phyloP scores from a whole-genome alignment of 2,329 filamentous ascomycete species.

The Aciculosporium take region DNA sequence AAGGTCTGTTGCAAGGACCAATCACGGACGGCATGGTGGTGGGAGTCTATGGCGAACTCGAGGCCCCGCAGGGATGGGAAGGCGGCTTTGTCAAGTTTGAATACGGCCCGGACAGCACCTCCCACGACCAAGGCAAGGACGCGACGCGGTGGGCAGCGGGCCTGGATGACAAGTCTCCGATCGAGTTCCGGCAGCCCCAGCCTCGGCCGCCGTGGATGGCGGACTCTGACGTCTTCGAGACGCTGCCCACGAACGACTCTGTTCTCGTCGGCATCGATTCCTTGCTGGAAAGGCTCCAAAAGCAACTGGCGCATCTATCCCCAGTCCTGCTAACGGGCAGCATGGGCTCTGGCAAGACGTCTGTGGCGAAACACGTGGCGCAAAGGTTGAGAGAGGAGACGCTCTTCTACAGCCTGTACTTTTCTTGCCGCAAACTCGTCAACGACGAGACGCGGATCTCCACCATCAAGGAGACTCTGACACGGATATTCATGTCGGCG shows the following conservation, averaged over 20 bases:
- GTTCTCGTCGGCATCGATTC: slow-evolving; percentile 73
- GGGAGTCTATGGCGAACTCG: slow-evolving; percentile 39
- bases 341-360: slow-evolving; percentile 80
- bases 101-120: slow-evolving; percentile 17
- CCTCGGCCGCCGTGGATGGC: slow-evolving; percentile 45
- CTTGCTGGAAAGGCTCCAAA: slow-evolving; percentile 56
- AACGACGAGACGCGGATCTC: slow-evolving; percentile 84
- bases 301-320: slow-evolving; percentile 69
- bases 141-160: slow-evolving; percentile 58
- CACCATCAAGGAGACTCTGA: slow-evolving; percentile 79
- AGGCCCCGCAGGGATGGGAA: slow-evolving; percentile 51
- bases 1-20: slow-evolving; percentile 64
- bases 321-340: slow-evolving; percentile 83
- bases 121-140: slow-evolving; percentile 31
- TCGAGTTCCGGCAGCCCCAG: slow-evolving; percentile 66
- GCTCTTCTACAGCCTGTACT: slow-evolving; percentile 73
- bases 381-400: slow-evolving; percentile 56
- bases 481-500: slow-evolving; percentile 72
- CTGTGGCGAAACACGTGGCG: slow-evolving; percentile 61
- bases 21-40: slow-evolving; percentile 81
- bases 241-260: slow-evolving; percentile 41
- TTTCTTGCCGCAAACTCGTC: slow-evolving; percentile 72
- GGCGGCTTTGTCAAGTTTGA: slow-evolving; percentile 77
- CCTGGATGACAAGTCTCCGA: slow-evolving; percentile 54
- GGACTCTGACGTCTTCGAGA: slow-evolving; percentile 32